Evolutionary conservation across 768 basidiomycete species (phyloP), one percentile per base, ranked within the genome.

Genomic region (Tricholoma saponaceum): DNA sequence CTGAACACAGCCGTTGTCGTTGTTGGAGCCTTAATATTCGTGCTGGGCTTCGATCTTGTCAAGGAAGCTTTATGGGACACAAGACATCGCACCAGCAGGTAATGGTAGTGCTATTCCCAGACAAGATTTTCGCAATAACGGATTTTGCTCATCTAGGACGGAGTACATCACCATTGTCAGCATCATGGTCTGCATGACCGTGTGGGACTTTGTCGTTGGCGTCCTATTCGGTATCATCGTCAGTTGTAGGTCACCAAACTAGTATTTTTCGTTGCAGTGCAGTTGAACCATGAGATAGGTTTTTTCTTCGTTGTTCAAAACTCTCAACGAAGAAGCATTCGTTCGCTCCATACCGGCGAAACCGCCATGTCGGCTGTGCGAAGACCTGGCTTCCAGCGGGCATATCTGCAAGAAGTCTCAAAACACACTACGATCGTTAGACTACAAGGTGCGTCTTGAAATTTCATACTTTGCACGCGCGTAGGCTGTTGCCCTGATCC

Each of bases 31-130:
- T 77, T 99, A 55, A 98, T 98, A 60, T 95, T 94, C 62, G 94
- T 97, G 8, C 80, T 98, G 32, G 97, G 95, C 0, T 83, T 98
- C 52, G 96, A 98, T 62, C 84, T 99, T 37, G 84, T 93, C 39
- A 96, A 95, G 66, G 96, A 98, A 71, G 95, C 97, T 0, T 69
- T 98, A 8, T 98, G 95, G 95, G 96, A 99, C 72, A 95, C 95
- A 9, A 77, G 92, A 47, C 83, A 91, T 72, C 85, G 95, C 14
- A 92, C 92, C 20, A 94, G 85, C 78, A 76, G 80, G 80, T 90
- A 70, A 59, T 82, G 57, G 16, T 22, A 25, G 2, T 16, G 6
- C 49, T 7, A 26, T 59, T 51, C 12, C 35, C 9, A 30, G 26
- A 13, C 16, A 18, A 25, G 16, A 23, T 65, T 64, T 41, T 69